Conservation (phyloP, 2,329 filamentous ascomycete species). For the Thielaviopsis cerberus region DNA sequence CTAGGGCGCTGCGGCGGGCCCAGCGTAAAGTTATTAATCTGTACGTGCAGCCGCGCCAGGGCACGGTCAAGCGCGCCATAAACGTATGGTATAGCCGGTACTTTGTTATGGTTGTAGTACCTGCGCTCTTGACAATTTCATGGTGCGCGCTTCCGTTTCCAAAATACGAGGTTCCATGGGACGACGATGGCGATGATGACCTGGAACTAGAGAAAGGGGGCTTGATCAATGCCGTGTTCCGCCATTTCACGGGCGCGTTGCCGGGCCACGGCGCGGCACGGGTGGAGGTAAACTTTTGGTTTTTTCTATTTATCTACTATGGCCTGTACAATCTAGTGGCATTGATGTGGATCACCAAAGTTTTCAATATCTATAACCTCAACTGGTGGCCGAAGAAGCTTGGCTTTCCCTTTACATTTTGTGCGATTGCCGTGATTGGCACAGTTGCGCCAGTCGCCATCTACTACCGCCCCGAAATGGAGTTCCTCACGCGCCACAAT, state of each 20-base stretch:
- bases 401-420: slow-evolving; percentile 46
- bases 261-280: slow-evolving; percentile 45
- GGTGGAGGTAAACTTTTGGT: slow-evolving; percentile 52
- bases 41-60: slow-evolving; percentile 42
- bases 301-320: slow-evolving; percentile 52
- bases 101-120: slow-evolving; percentile 40
- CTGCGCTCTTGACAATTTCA: slow-evolving; percentile 38
- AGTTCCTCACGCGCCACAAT: slow-evolving; percentile 40
- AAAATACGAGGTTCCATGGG: slow-evolving; percentile 35
- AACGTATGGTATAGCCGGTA: slow-evolving; percentile 47
- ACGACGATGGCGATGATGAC: slow-evolving; percentile 21
- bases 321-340: slow-evolving; percentile 50
- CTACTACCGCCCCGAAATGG: slow-evolving; percentile 34
- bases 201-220: slow-evolving; percentile 17
- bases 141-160: slow-evolving; percentile 51
- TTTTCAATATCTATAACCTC: slow-evolving; percentile 52
- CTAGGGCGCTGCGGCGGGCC: slow-evolving; percentile 13
- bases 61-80: slow-evolving; percentile 37
- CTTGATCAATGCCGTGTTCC: not conserved
- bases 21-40: slow-evolving; percentile 28
- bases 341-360: slow-evolving; percentile 51
- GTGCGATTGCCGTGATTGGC: slow-evolving; percentile 41
- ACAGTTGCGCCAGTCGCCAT: slow-evolving; percentile 40
- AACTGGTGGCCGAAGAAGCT: slow-evolving; percentile 52
- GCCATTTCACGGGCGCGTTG: slow-evolving; percentile 15